A percentile compares a stretch with the other conserved stretches of the same genome.
Conservation (phyloP, 2,329 filamentous ascomycete genomes). For the Fusarium pininemorale region DNA sequence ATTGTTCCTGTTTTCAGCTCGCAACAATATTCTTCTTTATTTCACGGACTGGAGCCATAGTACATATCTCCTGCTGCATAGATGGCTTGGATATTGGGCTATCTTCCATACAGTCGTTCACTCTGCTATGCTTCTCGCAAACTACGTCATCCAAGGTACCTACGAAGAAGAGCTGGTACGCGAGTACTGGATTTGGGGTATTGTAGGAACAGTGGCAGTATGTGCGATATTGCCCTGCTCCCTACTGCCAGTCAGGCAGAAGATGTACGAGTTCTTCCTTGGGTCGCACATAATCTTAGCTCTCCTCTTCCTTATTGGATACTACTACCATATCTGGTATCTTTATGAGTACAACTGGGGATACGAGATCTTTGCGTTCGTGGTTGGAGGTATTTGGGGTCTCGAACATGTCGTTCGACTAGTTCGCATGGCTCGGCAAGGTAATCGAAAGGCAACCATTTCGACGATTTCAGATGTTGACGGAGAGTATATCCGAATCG, state of each 20-base stretch:
- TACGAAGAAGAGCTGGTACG: slow-evolving; percentile 38
- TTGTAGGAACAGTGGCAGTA: slow-evolving; percentile 44
- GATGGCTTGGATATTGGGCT: slow-evolving; percentile 68
- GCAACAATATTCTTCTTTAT: slow-evolving; percentile 50
- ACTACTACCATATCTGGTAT: slow-evolving; percentile 51
- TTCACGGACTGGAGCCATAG: slow-evolving; percentile 50
- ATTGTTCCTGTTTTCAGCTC: slow-evolving; percentile 46
- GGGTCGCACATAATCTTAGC: slow-evolving; percentile 46
- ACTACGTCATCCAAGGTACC: slow-evolving; percentile 39
- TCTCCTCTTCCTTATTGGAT: slow-evolving; percentile 46
- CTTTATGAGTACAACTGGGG: slow-evolving; percentile 48
- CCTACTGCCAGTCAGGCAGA: slow-evolving; percentile 42
- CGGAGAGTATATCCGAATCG: slow-evolving; percentile 47
- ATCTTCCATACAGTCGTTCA: slow-evolving; percentile 79
- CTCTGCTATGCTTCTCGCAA: slow-evolving; percentile 44
- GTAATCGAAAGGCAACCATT: slow-evolving; percentile 37
- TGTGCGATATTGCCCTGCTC: slow-evolving; percentile 41
- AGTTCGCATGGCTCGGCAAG: slow-evolving; percentile 36
- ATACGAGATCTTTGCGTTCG: slow-evolving; percentile 50
- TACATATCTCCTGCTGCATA: slow-evolving; percentile 50
- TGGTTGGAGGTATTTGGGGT: slow-evolving; percentile 40
- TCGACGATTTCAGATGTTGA: slow-evolving; percentile 37
- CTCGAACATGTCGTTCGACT: slow-evolving; percentile 45
- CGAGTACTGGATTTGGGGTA: slow-evolving; percentile 49
- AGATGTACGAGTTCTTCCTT: slow-evolving; percentile 49